Percentiles rank a stretch among this genome's conserved stretches.
These are phyloP conservation scores for Lotmaria passim DNA, from an alignment of 208 protist species.

Conservation along the genomic window DNA sequence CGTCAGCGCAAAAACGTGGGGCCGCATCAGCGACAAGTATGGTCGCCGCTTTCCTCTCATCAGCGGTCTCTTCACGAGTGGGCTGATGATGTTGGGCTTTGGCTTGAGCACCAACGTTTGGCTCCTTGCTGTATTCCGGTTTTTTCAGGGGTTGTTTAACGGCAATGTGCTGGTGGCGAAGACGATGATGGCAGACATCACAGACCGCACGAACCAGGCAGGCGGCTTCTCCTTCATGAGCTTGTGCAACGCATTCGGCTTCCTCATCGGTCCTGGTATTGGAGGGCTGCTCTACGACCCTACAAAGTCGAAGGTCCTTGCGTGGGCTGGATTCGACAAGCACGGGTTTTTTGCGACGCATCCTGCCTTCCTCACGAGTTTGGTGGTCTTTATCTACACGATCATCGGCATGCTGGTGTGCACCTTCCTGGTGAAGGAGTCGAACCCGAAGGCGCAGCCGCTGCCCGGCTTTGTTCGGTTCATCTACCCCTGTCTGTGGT, in stretches of 20 bases:
- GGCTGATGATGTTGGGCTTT: slow-evolving; percentile 71
- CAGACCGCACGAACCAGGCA: slow-evolving; percentile 66
- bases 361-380: slow-evolving; percentile 57
- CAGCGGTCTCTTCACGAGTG: slow-evolving; percentile 64
- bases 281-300: slow-evolving; percentile 78
- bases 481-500: slow-evolving; percentile 37
- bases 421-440: slow-evolving; percentile 65
- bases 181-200: slow-evolving; percentile 82
- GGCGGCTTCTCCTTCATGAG: slow-evolving; percentile 96
- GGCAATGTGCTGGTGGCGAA: slow-evolving; percentile 84
- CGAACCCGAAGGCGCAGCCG: slow-evolving; percentile 58
- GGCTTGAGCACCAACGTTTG: slow-evolving; percentile 62
- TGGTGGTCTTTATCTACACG: slow-evolving; percentile 62
- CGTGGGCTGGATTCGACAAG: slow-evolving; percentile 37
- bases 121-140: slow-evolving; percentile 53
- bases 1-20: slow-evolving; percentile 55
- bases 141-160: slow-evolving; percentile 74
- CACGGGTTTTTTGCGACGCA: slow-evolving; percentile 49
- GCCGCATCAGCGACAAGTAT: slow-evolving; percentile 69
- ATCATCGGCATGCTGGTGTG: slow-evolving; percentile 56
- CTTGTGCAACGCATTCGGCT: slow-evolving; percentile 75
- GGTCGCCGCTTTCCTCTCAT: slow-evolving; percentile 57
- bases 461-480: slow-evolving; percentile 35
- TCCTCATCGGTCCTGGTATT: slow-evolving; percentile 59
- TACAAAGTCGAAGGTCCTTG: slow-evolving; percentile 23